Evolutionary conservation across 2,329 filamentous ascomycete genomes (phyloP).

Genomic region (Fusarium newnesense): DNA sequence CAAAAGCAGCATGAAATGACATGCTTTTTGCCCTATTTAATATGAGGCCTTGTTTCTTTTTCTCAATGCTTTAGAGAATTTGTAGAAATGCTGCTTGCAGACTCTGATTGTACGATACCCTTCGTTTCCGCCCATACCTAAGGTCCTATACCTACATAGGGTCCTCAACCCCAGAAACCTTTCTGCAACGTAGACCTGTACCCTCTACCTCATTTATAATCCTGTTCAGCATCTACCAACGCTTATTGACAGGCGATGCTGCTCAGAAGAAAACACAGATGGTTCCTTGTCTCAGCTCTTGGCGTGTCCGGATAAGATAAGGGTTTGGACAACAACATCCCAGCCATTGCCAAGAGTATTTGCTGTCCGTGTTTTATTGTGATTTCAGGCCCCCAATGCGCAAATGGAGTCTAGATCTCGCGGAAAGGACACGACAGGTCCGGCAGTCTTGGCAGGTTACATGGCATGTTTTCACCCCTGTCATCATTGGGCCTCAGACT

Average conservation of each 20-base stretch:
- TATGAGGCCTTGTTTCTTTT: too few species aligned
- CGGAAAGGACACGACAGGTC: not conserved
- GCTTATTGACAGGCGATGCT: not conserved
- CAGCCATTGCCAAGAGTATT: not conserved
- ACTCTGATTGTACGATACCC: too few species aligned
- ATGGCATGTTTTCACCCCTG: not conserved
- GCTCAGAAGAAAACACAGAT: not conserved
- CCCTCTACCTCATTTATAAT: not conserved
- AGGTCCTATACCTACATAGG: not conserved
- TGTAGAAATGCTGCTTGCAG: too few species aligned
- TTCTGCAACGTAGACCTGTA: rapidly evolving
- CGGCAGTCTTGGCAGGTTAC: not conserved
- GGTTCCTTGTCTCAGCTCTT: not conserved
- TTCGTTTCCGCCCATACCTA: too few species aligned
- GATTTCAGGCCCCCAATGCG: not conserved
- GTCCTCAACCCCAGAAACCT: not conserved
- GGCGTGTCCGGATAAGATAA: not conserved
- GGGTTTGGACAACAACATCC: not conserved
- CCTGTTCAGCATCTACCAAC: not conserved
- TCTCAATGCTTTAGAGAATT: not conserved
- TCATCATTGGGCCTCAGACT: not conserved
- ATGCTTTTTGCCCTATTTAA: too few species aligned
- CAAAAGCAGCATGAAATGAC: not conserved
- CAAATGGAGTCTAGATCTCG: not conserved
- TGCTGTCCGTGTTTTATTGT: rapidly evolving